phyloP scores from a whole-genome alignment of 2,329 filamentous ascomycete species.

The Fusarium dimerum region DNA sequence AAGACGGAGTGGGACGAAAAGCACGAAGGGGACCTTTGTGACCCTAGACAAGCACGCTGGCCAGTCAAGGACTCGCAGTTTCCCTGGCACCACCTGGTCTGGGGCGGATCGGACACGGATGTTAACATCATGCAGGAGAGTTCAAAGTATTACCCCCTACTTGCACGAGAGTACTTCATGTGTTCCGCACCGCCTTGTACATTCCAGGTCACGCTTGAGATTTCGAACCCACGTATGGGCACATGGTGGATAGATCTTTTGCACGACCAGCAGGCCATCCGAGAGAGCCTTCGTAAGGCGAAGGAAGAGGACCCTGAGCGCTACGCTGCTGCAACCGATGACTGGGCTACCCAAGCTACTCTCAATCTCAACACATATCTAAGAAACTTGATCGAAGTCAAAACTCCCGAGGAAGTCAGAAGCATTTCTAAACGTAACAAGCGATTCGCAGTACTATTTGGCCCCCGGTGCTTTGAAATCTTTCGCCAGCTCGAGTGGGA shows the following conservation, averaged over 20 bases:
- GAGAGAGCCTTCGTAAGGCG: slow-evolving; percentile 40
- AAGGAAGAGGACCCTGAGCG: slow-evolving; percentile 48
- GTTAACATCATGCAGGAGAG: slow-evolving; percentile 24
- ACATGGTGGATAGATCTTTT: slow-evolving; percentile 45
- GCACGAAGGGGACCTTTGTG: slow-evolving; percentile 33
- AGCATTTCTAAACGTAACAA: slow-evolving; percentile 60
- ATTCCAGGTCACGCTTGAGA: slow-evolving; percentile 46
- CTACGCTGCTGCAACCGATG: slow-evolving; percentile 45
- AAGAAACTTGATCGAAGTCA: slow-evolving; percentile 47
- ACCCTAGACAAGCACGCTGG: slow-evolving; percentile 35
- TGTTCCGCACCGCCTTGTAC: slow-evolving; percentile 46
- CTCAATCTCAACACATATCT: slow-evolving; percentile 53
- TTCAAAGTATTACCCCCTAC: slow-evolving; percentile 41
- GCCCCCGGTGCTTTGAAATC: slow-evolving; percentile 49
- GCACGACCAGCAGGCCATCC: slow-evolving; percentile 46
- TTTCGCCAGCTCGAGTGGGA: slow-evolving; percentile 52
- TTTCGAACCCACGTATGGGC: slow-evolving; percentile 51
- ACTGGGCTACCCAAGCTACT: slow-evolving; percentile 43
- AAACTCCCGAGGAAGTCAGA: slow-evolving; percentile 36
- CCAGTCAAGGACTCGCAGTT: slow-evolving; percentile 37
- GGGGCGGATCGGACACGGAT: slow-evolving; percentile 34
- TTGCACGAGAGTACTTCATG: slow-evolving; percentile 39
- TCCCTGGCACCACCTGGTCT: slow-evolving; percentile 42
- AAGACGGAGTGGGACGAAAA: slow-evolving; percentile 36
- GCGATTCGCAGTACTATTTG: slow-evolving; percentile 55